Evolutionary conservation across 2,329 filamentous ascomycete species (phyloP), one percentile per base, ranked within the genome.

Genomic region (Exserohilum turcica): DNA sequence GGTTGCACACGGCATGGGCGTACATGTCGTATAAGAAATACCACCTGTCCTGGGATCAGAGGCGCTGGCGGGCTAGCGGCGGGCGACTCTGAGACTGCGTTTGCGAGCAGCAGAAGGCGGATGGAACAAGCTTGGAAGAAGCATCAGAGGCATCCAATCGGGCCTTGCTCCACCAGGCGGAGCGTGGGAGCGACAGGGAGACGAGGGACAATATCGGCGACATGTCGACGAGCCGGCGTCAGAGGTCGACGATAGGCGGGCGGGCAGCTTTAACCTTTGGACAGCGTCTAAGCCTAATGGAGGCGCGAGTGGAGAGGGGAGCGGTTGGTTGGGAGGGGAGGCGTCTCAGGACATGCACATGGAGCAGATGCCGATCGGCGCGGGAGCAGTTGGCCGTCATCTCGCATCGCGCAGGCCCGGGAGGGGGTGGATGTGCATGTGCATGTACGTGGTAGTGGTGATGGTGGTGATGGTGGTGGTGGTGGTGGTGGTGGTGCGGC

Each of bases 51-150:
- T n/a, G 21, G 21, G 21, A 24, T 24, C 21, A 4, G 4, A 24
- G 21, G 21, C 21, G 4, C 7, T 24, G 21, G 21, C 21, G 21
- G 21, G 21, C 21, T 24, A 24, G 21, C 21, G 21, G 21, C 21
- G 21, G 4, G 21, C 21, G 21, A 24, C 4, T 24, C 21, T 24
- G n/a, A n/a, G 31, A n/a, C 13, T 32, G 15, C 32, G 32, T n/a
- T 9, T 35, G 32, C 13, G 6, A 15, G 27, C 32, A 45, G 48
- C 46, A 48, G 39, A 46, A 59, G 47, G 52, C 53, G 52, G 48
- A 53, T 51, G 48, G 33, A 32, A 40, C 28, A 36, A 43, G 28
- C 38, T 44, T 48, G 56, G 42, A 59, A 44, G 21, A 57, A 44
- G 40, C 36, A 7, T 10, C 9, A 28, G 33, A 43, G 15, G 27